A percentile compares a stretch with the other conserved stretches of the same genome.
Conservation (phyloP, 1,139 yeast genomes). For the Entelexis sorbosivorans region DNA sequence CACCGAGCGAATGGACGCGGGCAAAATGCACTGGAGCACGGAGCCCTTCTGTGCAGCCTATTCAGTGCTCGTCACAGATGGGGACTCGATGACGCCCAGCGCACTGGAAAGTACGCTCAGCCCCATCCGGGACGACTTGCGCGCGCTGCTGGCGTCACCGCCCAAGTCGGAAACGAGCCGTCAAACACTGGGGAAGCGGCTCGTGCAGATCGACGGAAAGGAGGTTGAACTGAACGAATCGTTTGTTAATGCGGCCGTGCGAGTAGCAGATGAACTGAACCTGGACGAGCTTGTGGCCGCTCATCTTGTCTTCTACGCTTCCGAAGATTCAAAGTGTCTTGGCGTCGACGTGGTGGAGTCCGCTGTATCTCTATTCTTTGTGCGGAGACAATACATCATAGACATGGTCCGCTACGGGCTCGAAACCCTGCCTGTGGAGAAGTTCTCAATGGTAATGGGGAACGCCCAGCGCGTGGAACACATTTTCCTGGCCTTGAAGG, state of each 20-base stretch:
- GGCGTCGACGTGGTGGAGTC: constrained; percentile 53
- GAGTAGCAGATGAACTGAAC: constrained; percentile 52
- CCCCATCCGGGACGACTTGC: constrained; percentile 38
- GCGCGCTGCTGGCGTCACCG: constrained; percentile 41
- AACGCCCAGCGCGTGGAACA: constrained; percentile 3
- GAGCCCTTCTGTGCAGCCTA: constrained; percentile 29
- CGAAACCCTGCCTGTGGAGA: constrained; percentile 8
- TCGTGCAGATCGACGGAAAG: constrained; percentile 36
- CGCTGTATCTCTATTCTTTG: constrained; percentile 60
- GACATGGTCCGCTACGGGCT: constrained; percentile 56
- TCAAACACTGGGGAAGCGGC: constrained; percentile 42
- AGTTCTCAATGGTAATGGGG: constrained; percentile 7
- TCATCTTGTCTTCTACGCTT: constrained; percentile 41
- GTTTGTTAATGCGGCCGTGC: constrained; percentile 41
- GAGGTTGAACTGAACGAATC: constrained; percentile 43
- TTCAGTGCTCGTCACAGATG: constrained; percentile 22
- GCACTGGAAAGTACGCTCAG: constrained; percentile 23
- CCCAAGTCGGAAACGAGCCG: constrained; percentile 46
- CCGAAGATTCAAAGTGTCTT: constrained; percentile 35
- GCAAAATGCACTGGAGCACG: constrained; percentile 31
- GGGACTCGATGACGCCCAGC: constrained; percentile 21
- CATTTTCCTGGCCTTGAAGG: constrained; percentile 42
- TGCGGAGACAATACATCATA: constrained; percentile 58
- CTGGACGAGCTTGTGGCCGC: constrained; percentile 62
- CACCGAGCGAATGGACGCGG: constrained; percentile 1